Percentiles rank a stretch among this genome's conserved stretches.
Evolutionary conservation across 345 rosid genomes (phyloP).

Genomic region (Populus tremula): DNA sequence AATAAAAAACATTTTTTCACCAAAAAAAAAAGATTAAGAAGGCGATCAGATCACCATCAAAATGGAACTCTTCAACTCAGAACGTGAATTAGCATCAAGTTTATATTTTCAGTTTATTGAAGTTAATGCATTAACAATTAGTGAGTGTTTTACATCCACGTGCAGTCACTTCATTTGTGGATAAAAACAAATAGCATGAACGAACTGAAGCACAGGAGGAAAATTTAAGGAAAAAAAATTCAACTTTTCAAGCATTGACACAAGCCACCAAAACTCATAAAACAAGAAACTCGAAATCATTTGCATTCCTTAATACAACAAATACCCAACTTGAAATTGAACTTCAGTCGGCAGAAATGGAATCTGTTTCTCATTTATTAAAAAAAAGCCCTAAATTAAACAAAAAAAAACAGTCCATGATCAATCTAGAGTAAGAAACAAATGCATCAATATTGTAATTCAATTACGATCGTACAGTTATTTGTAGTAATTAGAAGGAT

Average conservation of each 20-base stretch:
- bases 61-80: neutral
- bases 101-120: neutral
- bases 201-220: neutral
- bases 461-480: neutral
- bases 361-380: neutral
- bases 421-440: neutral
- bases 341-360: neutral
- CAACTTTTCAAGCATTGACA: neutral
- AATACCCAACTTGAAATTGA: neutral
- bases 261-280: neutral
- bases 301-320: neutral
- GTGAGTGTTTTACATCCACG: neutral
- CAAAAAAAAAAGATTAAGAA: neutral
- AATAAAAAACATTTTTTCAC: neutral
- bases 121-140: neutral
- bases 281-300: neutral
- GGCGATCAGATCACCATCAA: neutral
- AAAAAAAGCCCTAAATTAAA: neutral
- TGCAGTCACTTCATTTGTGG: neutral
- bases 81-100: neutral
- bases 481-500: neutral
- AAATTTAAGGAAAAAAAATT: neutral
- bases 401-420: neutral
- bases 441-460: neutral
- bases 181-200: neutral